Evolutionary conservation across 306 rosid species (phyloP), one percentile per base, ranked within the genome.

Genomic region (Trifolium fragiferum): DNA sequence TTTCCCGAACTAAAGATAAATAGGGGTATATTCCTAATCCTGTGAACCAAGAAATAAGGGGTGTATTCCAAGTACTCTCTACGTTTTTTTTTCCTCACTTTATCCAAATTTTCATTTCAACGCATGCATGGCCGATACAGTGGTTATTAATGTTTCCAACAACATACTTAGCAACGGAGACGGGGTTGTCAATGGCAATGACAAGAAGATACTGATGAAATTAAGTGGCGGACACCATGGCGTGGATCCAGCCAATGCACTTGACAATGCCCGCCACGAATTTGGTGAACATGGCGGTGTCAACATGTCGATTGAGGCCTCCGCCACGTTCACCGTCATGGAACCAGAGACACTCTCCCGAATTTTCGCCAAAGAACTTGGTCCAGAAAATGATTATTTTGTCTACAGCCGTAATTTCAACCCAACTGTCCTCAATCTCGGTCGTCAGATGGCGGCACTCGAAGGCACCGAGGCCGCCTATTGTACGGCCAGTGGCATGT

Each of bases 241-340:
- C 23, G 63, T 70, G 16, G 46, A 92, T 69, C 99, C 99, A 0
- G 96, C 95, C 1, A 86, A 93, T 0, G 86, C 99, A 10, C 47
- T 94, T 2, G 99, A 96, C 0, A 76, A 76, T n/a, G 87, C 86
- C 9, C 89, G 99, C 4, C 99, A 94, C 40, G 97, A 90, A 64
- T 94, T 94, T 60, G 99, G 99, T 1, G 97, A 94, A 76, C 97
- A 94, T 46, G 99, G 99, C 0, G 99, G 99, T 0, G 97, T 94
- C 1, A 94, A 94, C 89, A 94, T 94, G 99, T 94, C 99, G 11
- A 94, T 94, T 21, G 99, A 94, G 67, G 96, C 93, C 1, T 94
- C 99, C 0, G 99, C 96, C 6, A 94, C 97, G 2, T 94, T 92
- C 88, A 94, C 99, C 5, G 99, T 94, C 38, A 92, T 94, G 95